These are phyloP conservation scores for Solanum etuberosum DNA, from an alignment of 257 asterid species.

Conservation along the genomic window DNA sequence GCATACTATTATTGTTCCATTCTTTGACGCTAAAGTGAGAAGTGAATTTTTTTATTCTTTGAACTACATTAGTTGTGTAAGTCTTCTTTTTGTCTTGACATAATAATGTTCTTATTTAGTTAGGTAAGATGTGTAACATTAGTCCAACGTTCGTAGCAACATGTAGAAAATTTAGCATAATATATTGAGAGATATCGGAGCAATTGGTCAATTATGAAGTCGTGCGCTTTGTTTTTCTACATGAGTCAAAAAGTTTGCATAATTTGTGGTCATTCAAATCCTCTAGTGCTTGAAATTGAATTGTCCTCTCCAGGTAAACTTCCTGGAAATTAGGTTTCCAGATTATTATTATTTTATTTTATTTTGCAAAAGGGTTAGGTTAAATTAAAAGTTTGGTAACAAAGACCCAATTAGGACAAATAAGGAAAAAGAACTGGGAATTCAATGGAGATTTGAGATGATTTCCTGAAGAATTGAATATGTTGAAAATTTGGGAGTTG, in stretches of 20 bases:
- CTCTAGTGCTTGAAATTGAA: not conserved
- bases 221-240: not conserved
- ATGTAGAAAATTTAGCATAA: not conserved
- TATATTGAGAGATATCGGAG: not conserved
- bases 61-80: too few species aligned
- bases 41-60: not conserved
- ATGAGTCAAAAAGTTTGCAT: not conserved
- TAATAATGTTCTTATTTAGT: not conserved
- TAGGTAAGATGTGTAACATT: not conserved
- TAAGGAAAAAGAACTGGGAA: not conserved
- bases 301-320: not conserved
- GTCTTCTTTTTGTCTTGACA: not conserved
- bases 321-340: not conserved
- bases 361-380: not conserved
- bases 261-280: not conserved
- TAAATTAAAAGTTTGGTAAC: not conserved
- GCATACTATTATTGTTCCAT: not conserved
- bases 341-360: not conserved
- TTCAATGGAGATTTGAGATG: too few species aligned
- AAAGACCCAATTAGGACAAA: not conserved
- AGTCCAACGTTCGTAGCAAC: not conserved
- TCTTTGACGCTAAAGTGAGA: not conserved
- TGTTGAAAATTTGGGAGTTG: too few species aligned
- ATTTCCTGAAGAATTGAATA: too few species aligned
- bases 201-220: not conserved